Evolutionary conservation across 768 basidiomycete species (phyloP).

Genomic region (Leccinum boreale): DNA sequence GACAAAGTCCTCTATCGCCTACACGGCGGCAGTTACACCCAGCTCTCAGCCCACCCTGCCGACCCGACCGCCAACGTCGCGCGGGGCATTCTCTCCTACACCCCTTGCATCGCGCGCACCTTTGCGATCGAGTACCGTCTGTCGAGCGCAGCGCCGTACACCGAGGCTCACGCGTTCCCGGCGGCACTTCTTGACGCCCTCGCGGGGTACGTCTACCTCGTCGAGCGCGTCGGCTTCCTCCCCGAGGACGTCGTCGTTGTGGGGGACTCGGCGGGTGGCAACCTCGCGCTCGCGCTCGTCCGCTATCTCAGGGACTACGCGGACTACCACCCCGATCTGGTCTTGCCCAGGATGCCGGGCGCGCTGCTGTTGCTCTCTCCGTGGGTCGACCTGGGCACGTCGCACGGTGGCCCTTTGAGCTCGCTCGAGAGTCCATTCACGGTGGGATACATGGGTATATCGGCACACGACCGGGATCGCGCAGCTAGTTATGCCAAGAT

Average conservation of each 20-base stretch:
- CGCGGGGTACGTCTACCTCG: constrained; percentile 49
- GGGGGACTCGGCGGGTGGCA: constrained; percentile 57
- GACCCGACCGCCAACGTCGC: constrained; percentile 25
- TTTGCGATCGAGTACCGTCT: constrained; percentile 50
- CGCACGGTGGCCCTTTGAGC: constrained; percentile 30
- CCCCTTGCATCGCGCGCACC: constrained; percentile 22
- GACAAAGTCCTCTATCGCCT: constrained; percentile 35
- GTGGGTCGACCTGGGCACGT: constrained; percentile 20
- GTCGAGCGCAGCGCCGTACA: constrained; percentile 29
- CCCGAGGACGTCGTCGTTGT: constrained; percentile 43
- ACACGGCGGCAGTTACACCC: constrained; percentile 32
- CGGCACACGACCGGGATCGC: neutral
- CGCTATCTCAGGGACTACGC: constrained; percentile 34
- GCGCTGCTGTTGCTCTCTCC: constrained; percentile 37
- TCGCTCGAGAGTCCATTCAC: constrained; percentile 33
- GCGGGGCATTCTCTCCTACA: constrained; percentile 14
- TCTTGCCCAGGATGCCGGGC: constrained; percentile 22
- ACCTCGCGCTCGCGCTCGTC: constrained; percentile 40
- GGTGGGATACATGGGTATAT: constrained; percentile 27
- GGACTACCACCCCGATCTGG: constrained; percentile 11
- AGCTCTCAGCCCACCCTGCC: constrained; percentile 26
- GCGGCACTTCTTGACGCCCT: constrained; percentile 51
- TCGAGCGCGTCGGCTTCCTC: constrained; percentile 38
- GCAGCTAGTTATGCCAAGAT: neutral
- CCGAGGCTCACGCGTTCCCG: constrained; percentile 43